phyloP scores from a whole-genome alignment of 1,284 basidiomycete genomes.

The Bjerkandera adusta region DNA sequence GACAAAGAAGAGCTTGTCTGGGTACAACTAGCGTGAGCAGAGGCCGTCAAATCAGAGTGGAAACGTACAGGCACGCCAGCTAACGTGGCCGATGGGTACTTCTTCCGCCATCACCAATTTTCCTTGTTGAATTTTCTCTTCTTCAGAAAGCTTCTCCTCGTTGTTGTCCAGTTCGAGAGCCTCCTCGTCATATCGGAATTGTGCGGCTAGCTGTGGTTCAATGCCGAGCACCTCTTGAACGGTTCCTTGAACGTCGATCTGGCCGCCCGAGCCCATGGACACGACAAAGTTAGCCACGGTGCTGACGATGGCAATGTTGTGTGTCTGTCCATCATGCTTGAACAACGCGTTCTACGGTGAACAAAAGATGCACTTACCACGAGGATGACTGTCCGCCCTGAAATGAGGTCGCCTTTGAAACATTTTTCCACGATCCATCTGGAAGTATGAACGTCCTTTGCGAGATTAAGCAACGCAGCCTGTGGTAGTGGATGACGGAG shows the following conservation, averaged over 20 bases:
- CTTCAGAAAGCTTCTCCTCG: conserved; percentile 36
- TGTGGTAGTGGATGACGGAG: background rate
- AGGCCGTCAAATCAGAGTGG: conserved; percentile 4
- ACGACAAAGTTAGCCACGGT: conserved; percentile 63
- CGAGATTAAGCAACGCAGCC: background rate
- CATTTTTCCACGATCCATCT: conserved; percentile 76
- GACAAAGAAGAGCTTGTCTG: conserved; percentile 29
- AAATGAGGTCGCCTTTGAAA: conserved; percentile 65
- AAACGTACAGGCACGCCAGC: conserved; percentile 38
- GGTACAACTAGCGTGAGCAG: background rate
- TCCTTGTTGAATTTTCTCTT: conserved; percentile 36
- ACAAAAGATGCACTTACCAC: conserved; percentile 45
- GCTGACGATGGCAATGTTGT: conserved; percentile 64
- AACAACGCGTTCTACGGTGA: too few relatives aligned
- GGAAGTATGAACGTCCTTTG: conserved; percentile 62
- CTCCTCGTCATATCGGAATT: conserved; percentile 36
- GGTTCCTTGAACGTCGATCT: conserved; percentile 42
- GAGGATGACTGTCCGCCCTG: conserved; percentile 67
- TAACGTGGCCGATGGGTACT: conserved; percentile 52
- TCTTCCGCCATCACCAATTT: conserved; percentile 59
- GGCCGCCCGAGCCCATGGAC: conserved; percentile 48
- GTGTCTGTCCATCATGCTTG: conserved; percentile 44
- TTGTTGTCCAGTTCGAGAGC: conserved; percentile 38
- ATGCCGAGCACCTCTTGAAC: conserved; percentile 38
- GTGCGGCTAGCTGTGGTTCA: conserved; percentile 36